Base-by-base conservation (phyloP, 2,329 filamentous ascomycete species). In the Didymella lethalis region DNA sequence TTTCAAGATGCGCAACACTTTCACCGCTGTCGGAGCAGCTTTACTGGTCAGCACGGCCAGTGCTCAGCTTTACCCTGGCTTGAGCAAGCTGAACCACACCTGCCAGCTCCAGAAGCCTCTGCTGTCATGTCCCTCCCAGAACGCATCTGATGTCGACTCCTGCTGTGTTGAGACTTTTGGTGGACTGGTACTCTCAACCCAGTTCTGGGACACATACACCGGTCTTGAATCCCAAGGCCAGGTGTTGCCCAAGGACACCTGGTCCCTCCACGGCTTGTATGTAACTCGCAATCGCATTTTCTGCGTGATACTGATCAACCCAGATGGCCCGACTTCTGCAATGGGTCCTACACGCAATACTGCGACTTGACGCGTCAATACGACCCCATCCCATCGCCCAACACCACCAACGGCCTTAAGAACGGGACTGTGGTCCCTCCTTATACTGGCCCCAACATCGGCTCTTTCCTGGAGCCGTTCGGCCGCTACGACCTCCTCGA, bases 81-180 rank as follows among this genome's bases (percentile, higher is more conserved):
- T 84, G 62, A 84, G 79, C 63, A 77, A 78, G 18, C 69, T 79
- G 43, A 87, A 88, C 72, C 85, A 88, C 70, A 86, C 84, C 11
- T 88, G 86, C 67, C 76, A 79, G 16, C 73, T 86, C 16, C 75
- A 69, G 57, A 59, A 69, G 48, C 71, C 69, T 12, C 54, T 77
- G 3, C 68, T 75, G 3, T 77, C 74, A 14, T 77, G 75, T 41
- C 72, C 75, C 4, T 54, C 71, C 2, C 69, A 71, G 36, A 62
- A 73, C 40, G 68, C 71, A 1, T 68, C 65, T 12, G 56, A 66
- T 38, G 83, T 85, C 32, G 86, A 90, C 68, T 83, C 83, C 1
- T 90, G 87, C 80, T 90, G 87, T 66, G 81, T 81, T 16, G 87
- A 90, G 77, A 89, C 87, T 0, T 89, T 79, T 64, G 87, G 87